Percentiles rank a stretch among this genome's conserved stretches.
These are phyloP conservation scores for Suillus brevipes DNA, from an alignment of 768 basidiomycete species.

Conservation along the genomic window DNA sequence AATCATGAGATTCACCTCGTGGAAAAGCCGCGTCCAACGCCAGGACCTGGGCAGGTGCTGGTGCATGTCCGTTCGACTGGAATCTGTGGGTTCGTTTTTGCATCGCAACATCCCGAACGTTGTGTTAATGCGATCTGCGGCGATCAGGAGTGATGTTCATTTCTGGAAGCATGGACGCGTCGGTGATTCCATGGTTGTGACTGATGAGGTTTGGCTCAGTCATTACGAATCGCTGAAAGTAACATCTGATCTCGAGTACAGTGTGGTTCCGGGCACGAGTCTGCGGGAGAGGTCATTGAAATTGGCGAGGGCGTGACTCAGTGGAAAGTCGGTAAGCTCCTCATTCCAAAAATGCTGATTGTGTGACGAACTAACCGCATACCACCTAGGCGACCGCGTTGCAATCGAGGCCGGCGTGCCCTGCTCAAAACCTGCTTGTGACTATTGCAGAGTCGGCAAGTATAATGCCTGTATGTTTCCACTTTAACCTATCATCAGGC, in stretches of 20 bases:
- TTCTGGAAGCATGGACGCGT: conserved; percentile 73
- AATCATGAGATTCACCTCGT: conserved; percentile 65
- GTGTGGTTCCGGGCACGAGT: conserved; percentile 73
- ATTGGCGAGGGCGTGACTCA: conserved; percentile 65
- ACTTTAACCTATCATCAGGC: neutral
- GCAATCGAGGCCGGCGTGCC: conserved; percentile 72
- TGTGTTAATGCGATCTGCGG: neutral
- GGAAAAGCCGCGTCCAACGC: conserved; percentile 59
- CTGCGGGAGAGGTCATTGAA: conserved; percentile 65
- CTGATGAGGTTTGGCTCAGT: conserved; percentile 49
- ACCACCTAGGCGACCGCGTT: conserved; percentile 55
- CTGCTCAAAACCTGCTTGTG: conserved; percentile 61
- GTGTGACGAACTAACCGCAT: conserved; percentile 9
- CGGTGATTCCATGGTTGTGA: conserved; percentile 70
- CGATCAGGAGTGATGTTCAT: conserved; percentile 64
- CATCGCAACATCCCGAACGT: neutral
- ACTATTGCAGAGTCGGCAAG: conserved; percentile 59
- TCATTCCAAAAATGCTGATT: neutral
- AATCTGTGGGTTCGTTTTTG: conserved; percentile 58
- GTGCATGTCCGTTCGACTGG: conserved; percentile 68
- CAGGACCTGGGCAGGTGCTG: conserved; percentile 65
- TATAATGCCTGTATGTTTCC: conserved; percentile 56
- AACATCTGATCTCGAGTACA: conserved; percentile 20
- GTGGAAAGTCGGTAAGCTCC: conserved; percentile 54
- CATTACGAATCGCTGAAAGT: neutral